phyloP scores from a whole-genome alignment of 352 stramenopile genomes.

The Globisporangium paddicum region DNA sequence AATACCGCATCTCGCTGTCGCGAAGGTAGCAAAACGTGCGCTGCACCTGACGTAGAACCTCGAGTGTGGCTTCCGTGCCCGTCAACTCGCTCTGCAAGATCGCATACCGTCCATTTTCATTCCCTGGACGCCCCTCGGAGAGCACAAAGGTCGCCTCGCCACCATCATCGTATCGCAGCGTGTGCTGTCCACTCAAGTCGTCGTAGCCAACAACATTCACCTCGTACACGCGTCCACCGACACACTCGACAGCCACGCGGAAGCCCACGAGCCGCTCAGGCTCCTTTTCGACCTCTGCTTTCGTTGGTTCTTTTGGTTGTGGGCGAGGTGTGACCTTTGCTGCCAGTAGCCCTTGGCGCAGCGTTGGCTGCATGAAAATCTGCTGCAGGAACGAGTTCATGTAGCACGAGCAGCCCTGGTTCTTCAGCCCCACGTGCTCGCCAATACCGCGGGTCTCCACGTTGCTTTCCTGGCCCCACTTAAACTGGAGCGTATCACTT shows the following conservation, averaged over 20 bases:
- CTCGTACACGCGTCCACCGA: slow-evolving; percentile 92
- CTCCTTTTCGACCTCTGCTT: slow-evolving; percentile 86
- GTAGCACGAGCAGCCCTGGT: slow-evolving; percentile 99
- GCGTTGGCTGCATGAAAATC: slow-evolving; percentile 89
- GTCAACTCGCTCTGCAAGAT: slow-evolving; percentile 77
- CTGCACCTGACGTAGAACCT: slow-evolving; percentile 86
- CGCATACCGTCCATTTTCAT: slow-evolving; percentile 94
- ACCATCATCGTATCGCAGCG: slow-evolving; percentile 85
- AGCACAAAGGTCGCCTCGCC: slow-evolving; percentile 88
- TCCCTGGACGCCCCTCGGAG: slow-evolving; percentile 90
- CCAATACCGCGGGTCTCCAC: slow-evolving; percentile 76
- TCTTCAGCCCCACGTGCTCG: slow-evolving; percentile 94
- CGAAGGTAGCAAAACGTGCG: slow-evolving; percentile 87
- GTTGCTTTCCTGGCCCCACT: slow-evolving; percentile 84
- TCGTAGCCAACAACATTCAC: slow-evolving; percentile 90
- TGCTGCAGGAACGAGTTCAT: slow-evolving; percentile 99
- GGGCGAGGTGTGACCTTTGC: slow-evolving; percentile 58
- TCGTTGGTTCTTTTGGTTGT: slow-evolving; percentile 68
- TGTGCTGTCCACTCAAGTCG: slow-evolving; percentile 63
- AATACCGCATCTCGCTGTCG: slow-evolving; percentile 85
- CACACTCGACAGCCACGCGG: slow-evolving; percentile 91
- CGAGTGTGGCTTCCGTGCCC: slow-evolving; percentile 76
- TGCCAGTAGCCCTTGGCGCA: slow-evolving; percentile 73
- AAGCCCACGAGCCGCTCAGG: slow-evolving; percentile 67
- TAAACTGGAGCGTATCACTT: slow-evolving; percentile 53